Evolutionary conservation across 345 rosid genomes (phyloP).

Genomic region (Arabidopsis arenosa): DNA sequence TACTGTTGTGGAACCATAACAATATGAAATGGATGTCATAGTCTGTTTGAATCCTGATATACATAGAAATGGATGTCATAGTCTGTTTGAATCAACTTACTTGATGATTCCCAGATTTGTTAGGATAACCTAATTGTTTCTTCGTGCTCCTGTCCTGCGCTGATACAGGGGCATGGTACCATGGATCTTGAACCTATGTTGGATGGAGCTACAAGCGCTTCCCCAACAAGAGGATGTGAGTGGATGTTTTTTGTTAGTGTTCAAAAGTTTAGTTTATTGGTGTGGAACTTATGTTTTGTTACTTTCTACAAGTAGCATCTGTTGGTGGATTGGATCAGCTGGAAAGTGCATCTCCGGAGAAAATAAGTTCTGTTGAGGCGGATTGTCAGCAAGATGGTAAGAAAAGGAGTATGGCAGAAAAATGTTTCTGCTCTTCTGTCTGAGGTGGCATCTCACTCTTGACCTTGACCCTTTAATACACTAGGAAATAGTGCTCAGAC

Average conservation of each 20-base stretch:
- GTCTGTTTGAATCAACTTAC: neutral
- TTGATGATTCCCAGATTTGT: slow-evolving; percentile 13
- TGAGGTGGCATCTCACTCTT: slow-evolving; percentile 63
- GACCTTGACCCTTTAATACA: slow-evolving; percentile 56
- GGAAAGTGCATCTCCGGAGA: slow-evolving; percentile 50
- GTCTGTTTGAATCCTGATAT: slow-evolving; percentile 6
- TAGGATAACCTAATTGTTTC: slow-evolving; percentile 25
- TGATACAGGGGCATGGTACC: slow-evolving; percentile 30
- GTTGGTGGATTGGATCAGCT: slow-evolving; percentile 48
- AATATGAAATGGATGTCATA: slow-evolving; percentile 5
- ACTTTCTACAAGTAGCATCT: slow-evolving; percentile 47
- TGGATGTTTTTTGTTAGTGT: slow-evolving; percentile 5
- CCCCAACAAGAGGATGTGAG: slow-evolving; percentile 32
- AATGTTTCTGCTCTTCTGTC: slow-evolving; percentile 55
- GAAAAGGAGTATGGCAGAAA: slow-evolving; percentile 49
- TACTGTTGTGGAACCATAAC: slow-evolving; percentile 2
- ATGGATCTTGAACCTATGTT: slow-evolving; percentile 26
- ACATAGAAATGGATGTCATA: neutral
- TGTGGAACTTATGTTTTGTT: slow-evolving; percentile 20
- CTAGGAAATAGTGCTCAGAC: slow-evolving; percentile 83
- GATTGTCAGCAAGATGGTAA: slow-evolving; percentile 73
- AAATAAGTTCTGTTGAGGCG: slow-evolving; percentile 49
- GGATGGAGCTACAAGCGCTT: slow-evolving; percentile 38
- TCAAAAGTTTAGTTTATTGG: neutral
- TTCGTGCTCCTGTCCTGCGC: neutral